phyloP scores from a whole-genome alignment of 2,329 filamentous ascomycete species.

The Metarhizium anisopliae region DNA sequence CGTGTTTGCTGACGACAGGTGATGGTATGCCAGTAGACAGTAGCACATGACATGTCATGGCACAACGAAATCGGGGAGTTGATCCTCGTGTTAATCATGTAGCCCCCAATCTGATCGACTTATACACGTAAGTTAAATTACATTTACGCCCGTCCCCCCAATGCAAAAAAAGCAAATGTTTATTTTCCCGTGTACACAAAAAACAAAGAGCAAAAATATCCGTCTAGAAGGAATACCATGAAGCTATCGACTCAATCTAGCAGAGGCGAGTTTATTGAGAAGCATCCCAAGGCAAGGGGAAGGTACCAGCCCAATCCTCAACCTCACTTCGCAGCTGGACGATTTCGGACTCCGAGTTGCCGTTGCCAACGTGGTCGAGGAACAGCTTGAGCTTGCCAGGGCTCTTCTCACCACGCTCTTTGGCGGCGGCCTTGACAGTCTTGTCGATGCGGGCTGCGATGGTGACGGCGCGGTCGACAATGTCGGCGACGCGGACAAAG shows the following conservation, averaged over 20 bases:
- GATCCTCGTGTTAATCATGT: constrained; percentile 5
- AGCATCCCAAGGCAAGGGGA: constrained; percentile 59
- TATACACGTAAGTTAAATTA: constrained; percentile 9
- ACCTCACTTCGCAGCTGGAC: constrained; percentile 65
- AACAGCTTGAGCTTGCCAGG: constrained; percentile 58
- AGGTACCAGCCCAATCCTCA: constrained; percentile 70
- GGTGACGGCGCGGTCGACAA: constrained; percentile 73
- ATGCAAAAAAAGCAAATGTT: neutral
- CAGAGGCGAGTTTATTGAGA: constrained; percentile 12
- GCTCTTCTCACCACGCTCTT: constrained; percentile 58
- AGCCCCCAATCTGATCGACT: neutral
- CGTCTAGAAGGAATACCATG: neutral
- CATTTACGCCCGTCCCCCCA: constrained; percentile 1
- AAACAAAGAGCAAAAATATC: neutral
- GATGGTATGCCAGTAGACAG: too few species aligned
- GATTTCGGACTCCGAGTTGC: constrained; percentile 61
- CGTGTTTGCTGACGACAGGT: too few species aligned
- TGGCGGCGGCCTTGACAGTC: constrained; percentile 58
- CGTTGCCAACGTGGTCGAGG: constrained; percentile 57
- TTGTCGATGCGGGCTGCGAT: constrained; percentile 72
- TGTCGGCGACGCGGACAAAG: constrained; percentile 77
- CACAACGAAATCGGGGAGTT: constrained; percentile 2
- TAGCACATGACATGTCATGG: neutral
- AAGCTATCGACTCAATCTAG: neutral
- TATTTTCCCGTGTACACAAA: neutral